Percentiles rank a stretch among this genome's conserved stretches.
phyloP scores from a whole-genome alignment of 371 early-diverging fungal genomes.

The Chytridium lagenaria region DNA sequence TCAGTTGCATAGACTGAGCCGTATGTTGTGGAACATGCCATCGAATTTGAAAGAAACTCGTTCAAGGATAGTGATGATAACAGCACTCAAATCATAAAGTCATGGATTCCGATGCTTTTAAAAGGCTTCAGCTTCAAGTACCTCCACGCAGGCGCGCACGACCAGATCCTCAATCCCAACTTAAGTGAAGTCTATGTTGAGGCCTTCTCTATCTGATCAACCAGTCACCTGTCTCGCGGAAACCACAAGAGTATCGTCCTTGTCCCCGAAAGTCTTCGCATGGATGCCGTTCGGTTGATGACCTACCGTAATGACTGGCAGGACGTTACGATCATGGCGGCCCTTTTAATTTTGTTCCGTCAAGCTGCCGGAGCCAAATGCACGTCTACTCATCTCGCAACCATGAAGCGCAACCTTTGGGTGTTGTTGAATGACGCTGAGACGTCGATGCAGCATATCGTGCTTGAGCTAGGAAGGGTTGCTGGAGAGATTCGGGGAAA shows the following conservation, averaged over 20 bases:
- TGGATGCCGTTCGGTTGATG: conserved; percentile 68
- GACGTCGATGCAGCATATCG: conserved; percentile 53
- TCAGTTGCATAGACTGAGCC: conserved; percentile 63
- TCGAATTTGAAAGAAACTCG: conserved; percentile 67
- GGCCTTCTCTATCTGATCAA: conserved; percentile 26
- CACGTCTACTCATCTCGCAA: conserved; percentile 16
- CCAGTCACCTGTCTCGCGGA: conserved; percentile 29
- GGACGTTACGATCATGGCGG: conserved; percentile 68
- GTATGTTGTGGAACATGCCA: conserved; percentile 59
- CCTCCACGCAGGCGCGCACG: not conserved
- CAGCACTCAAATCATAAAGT: conserved; percentile 30
- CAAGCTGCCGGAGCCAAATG: conserved; percentile 49
- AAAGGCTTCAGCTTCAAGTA: conserved; percentile 7
- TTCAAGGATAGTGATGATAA: conserved; percentile 60
- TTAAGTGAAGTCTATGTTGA: conserved; percentile 29
- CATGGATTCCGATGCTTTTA: conserved; percentile 46
- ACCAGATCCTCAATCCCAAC: not conserved
- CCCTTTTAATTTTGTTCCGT: conserved; percentile 69
- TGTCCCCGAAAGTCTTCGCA: conserved; percentile 62
- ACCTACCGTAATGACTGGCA: conserved; percentile 76
- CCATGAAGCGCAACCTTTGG: conserved; percentile 52
- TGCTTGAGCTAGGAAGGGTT: conserved; percentile 45
- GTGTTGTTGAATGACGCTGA: conserved; percentile 57
- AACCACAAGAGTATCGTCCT: not conserved
- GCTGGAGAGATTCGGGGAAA: conserved; percentile 51